A percentile compares a stretch with the other conserved stretches of the same genome.
Evolutionary conservation across 192 early-diverging fungal genomes (phyloP).

Genomic region (Backusella australiensis): DNA sequence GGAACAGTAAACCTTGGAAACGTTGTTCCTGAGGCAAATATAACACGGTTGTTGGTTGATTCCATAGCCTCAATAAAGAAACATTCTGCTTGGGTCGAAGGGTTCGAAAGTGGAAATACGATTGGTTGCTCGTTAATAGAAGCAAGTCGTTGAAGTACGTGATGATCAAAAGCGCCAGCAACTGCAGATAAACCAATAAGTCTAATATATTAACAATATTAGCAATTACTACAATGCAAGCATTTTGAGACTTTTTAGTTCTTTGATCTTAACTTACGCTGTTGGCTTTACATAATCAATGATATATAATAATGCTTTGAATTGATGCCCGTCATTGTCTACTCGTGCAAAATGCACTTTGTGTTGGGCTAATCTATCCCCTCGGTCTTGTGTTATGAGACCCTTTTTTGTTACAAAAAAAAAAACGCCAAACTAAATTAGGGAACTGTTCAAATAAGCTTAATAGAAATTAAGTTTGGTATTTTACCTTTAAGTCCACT

Average conservation of each 20-base stretch:
- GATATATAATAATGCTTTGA: conserved; percentile 66
- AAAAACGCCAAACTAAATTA: not conserved
- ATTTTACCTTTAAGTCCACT: conserved; percentile 70
- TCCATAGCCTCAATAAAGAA: conserved; percentile 90
- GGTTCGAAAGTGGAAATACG: conserved; percentile 92
- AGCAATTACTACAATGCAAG: not conserved
- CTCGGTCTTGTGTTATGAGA: conserved; percentile 84
- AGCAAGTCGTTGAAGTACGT: conserved; percentile 72
- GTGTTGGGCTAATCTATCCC: conserved; percentile 79
- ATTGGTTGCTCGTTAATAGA: conserved; percentile 82
- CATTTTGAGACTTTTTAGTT: not conserved
- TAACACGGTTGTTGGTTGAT: conserved; percentile 79
- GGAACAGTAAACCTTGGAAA: conserved; percentile 81
- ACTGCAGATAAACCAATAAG: conserved; percentile 89
- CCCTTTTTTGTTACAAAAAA: conserved; percentile 41
- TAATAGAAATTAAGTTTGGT: not conserved
- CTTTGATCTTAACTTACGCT: conserved; percentile 26
- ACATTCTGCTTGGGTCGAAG: conserved; percentile 89
- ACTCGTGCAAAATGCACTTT: conserved; percentile 84
- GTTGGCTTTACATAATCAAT: conserved; percentile 89
- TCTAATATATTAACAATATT: not conserved
- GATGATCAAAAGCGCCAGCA: conserved; percentile 75
- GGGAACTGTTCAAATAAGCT: not conserved
- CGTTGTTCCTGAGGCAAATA: conserved; percentile 95
- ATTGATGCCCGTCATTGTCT: conserved; percentile 84